These are phyloP conservation scores for Fraxinus floribunda DNA, from an alignment of 305 asterid genomes.

Conservation along the genomic window DNA sequence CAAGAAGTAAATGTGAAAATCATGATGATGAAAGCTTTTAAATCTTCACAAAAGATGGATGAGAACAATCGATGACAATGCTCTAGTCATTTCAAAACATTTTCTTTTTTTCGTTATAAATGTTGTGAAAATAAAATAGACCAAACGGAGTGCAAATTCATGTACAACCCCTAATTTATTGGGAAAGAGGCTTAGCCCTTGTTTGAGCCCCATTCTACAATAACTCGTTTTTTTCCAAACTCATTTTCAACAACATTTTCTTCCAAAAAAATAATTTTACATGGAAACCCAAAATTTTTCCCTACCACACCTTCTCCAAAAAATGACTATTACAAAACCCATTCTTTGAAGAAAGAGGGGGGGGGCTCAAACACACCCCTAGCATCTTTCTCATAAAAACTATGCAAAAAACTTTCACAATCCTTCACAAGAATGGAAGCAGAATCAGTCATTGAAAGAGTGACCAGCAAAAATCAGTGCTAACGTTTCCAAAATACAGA, in stretches of 20 bases:
- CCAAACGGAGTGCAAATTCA: not conserved
- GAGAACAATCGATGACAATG: constrained; percentile 14
- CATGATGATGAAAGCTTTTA: constrained; percentile 17
- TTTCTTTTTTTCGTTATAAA: constrained; percentile 9
- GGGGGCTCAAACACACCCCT: not conserved
- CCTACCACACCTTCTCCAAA: not conserved
- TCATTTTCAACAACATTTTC: not conserved
- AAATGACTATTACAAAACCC: not conserved
- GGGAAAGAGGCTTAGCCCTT: not conserved
- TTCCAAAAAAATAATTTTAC: not conserved
- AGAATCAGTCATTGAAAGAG: constrained; percentile 20
- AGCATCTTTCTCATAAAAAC: not conserved
- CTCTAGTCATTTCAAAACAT: constrained; percentile 12
- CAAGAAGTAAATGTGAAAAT: constrained; percentile 26
- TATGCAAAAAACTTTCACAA: constrained; percentile 1
- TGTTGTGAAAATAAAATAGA: not conserved
- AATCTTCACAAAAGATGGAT: not conserved
- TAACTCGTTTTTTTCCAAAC: not conserved
- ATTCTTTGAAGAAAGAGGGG: not conserved
- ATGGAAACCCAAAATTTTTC: not conserved
- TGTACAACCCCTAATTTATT: not conserved
- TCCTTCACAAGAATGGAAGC: not conserved
- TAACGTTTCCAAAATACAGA: constrained; percentile 10
- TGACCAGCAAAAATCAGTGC: constrained; percentile 7
- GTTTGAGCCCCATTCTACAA: not conserved